Evolutionary conservation across 179 eudicot species (phyloP).

Genomic region (Beta corolliflora): DNA sequence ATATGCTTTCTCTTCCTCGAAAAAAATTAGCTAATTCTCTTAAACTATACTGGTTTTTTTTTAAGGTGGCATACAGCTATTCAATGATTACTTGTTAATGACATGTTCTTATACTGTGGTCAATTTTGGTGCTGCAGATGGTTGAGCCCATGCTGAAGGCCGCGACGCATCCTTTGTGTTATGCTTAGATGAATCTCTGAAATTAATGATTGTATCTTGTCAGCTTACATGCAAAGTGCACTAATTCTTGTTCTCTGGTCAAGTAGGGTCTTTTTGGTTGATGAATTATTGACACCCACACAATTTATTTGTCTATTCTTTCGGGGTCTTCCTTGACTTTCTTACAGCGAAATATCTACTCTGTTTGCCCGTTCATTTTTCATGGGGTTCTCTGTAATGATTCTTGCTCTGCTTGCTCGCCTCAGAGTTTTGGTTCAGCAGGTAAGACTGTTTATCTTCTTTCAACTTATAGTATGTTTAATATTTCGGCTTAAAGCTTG

Average conservation of each 20-base stretch:
- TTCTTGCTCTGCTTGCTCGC: constrained; percentile 83
- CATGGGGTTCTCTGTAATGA: constrained; percentile 74
- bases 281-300: background rate
- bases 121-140: constrained; percentile 56
- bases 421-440: constrained; percentile 91
- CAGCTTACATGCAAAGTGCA: background rate
- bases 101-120: constrained; percentile 22
- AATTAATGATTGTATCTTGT: background rate
- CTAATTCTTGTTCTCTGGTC: background rate
- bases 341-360: constrained; percentile 70
- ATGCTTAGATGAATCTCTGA: background rate
- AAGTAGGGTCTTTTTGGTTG: too few relatives aligned
- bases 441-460: constrained; percentile 42
- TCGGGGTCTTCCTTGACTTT: constrained; percentile 44
- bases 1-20: background rate
- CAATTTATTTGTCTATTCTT: too few relatives aligned
- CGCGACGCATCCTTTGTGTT: constrained; percentile 75
- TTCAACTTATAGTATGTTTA: constrained; percentile 6
- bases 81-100: constrained; percentile 2
- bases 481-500: background rate
- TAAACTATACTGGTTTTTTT: background rate
- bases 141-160: constrained; percentile 90
- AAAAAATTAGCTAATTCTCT: background rate
- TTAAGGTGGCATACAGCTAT: background rate
- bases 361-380: constrained; percentile 87